Percentiles rank a stretch among this genome's conserved stretches.
phyloP scores from a whole-genome alignment of 139 green algal genomes.

The Picocystis salinarum region DNA sequence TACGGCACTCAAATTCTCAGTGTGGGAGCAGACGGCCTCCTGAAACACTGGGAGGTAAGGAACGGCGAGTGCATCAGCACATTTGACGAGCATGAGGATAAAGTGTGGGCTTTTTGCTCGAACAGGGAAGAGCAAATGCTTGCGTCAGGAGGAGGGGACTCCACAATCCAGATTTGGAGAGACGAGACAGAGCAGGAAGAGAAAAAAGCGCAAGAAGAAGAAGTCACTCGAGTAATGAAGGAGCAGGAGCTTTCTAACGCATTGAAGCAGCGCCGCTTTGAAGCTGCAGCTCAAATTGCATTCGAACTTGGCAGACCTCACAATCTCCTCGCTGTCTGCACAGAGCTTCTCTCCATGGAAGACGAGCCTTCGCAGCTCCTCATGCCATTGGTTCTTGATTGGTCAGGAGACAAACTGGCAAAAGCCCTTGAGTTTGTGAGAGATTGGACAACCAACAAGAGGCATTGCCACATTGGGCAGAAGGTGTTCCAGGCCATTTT shows the following conservation, averaged over 20 bases:
- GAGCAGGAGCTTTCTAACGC: slow-evolving; percentile 69
- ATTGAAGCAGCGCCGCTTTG: slow-evolving; percentile 41
- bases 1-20: slow-evolving; percentile 62
- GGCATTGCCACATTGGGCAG: slow-evolving; percentile 59
- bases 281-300: slow-evolving; percentile 46
- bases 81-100: slow-evolving; percentile 84
- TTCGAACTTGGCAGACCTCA: slow-evolving; percentile 65
- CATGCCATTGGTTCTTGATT: too few relatives aligned
- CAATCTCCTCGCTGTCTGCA: too few relatives aligned
- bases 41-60: slow-evolving; percentile 80
- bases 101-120: slow-evolving; percentile 44
- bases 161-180: slow-evolving; percentile 54
- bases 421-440: slow-evolving; percentile 26
- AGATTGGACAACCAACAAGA: slow-evolving; percentile 87
- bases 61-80: slow-evolving; percentile 58
- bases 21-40: slow-evolving; percentile 69
- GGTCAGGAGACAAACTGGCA: not conserved
- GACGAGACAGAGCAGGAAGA: slow-evolving; percentile 44
- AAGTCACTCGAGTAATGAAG: slow-evolving; percentile 24
- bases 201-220: slow-evolving; percentile 6
- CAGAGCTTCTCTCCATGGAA: too few relatives aligned
- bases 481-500: slow-evolving; percentile 44
- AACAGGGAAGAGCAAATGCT: slow-evolving; percentile 14
- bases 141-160: slow-evolving; percentile 59
- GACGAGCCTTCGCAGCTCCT: too few relatives aligned